Conservation (phyloP, 148 eudicot genomes). For the Rhododendron henanense region DNA sequence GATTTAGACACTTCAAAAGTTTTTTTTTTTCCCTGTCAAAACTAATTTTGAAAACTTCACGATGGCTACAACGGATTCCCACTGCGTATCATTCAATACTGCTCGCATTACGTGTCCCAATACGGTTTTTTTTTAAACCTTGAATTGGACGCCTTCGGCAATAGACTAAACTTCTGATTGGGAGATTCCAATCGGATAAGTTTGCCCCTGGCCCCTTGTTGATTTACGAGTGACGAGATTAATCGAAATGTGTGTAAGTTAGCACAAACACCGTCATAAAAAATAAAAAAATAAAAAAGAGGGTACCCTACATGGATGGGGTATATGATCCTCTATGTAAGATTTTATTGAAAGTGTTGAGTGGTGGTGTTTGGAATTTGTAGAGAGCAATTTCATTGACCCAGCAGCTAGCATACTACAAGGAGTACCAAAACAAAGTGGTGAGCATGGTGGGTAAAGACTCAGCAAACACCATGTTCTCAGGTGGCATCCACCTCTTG, state of each 20-base stretch:
- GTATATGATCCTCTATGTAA: neutral
- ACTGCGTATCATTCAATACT: neutral
- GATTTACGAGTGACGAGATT: neutral
- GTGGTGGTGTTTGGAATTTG: constrained; percentile 11
- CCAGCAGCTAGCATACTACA: constrained; percentile 68
- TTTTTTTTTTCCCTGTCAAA: too few species aligned
- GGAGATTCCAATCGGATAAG: neutral
- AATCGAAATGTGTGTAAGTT: neutral
- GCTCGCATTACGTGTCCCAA: neutral
- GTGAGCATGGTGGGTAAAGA: constrained; percentile 58
- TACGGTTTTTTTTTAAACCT: neutral
- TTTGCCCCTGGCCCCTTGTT: neutral
- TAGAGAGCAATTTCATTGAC: constrained; percentile 64
- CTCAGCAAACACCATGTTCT: constrained; percentile 53
- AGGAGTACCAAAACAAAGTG: constrained; percentile 66
- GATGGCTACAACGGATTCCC: neutral
- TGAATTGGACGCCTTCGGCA: neutral
- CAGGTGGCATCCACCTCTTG: constrained; percentile 74
- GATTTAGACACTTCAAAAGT: too few species aligned
- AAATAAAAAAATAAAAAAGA: too few species aligned
- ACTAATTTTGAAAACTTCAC: too few species aligned
- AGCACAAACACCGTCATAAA: neutral
- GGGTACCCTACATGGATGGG: too few species aligned
- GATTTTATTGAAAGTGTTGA: constrained; percentile 2
- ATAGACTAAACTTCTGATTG: too few species aligned